Evolutionary conservation across 164 flowering plant species (phyloP).

Genomic region (Stephania cephalantha): DNA sequence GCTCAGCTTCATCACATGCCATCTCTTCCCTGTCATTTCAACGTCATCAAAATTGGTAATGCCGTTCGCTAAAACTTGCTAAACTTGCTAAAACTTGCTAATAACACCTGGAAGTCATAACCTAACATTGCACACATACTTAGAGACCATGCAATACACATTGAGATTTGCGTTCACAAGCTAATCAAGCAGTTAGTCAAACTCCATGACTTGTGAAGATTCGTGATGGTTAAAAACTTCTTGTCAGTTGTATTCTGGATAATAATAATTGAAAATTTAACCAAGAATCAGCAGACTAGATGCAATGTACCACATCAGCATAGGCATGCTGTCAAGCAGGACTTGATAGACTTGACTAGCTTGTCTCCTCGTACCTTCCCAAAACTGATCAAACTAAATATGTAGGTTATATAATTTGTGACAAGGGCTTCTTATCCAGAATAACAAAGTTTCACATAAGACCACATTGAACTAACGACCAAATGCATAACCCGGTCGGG

Average conservation of each 20-base stretch:
- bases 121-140: no score
- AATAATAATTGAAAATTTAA: no score
- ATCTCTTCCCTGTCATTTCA: constrained; percentile 62
- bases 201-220: background rate
- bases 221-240: background rate
- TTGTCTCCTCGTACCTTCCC: background rate
- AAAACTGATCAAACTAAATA: no score
- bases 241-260: background rate
- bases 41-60: background rate
- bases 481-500: background rate
- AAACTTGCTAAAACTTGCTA: background rate
- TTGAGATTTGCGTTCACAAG: no score
- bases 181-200: no score
- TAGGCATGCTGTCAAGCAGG: background rate
- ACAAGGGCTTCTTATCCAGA: no score
- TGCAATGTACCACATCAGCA: background rate
- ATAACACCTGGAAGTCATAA: background rate
- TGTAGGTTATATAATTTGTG: no score
- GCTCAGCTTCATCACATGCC: constrained; percentile 95
- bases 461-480: no score
- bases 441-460: no score
- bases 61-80: background rate
- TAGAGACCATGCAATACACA: no score
- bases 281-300: background rate
- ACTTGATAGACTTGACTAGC: background rate